Evolutionary conservation across 1,284 basidiomycete genomes (phyloP), one percentile per base, ranked within the genome.

Genomic region (Grifola frondosa): DNA sequence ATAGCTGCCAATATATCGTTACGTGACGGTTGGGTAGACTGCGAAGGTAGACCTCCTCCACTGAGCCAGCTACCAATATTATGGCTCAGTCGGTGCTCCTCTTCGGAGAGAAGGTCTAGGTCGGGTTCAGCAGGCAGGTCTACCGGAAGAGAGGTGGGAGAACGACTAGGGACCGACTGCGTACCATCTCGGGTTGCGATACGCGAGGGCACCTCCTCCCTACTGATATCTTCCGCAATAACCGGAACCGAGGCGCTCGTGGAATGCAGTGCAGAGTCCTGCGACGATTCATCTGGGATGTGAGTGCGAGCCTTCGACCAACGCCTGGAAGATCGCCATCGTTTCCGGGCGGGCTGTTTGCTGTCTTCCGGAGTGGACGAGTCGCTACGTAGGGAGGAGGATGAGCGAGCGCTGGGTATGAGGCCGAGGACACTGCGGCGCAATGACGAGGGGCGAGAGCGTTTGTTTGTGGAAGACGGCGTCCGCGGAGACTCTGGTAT

Each of bases 321-420:
- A 19, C 65, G 57, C 40, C 60, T 58, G 21, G 71, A 73, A n/a
- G 61, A 63, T 29, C 66, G 58, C 71, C 71, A 73, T 39, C 63
- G 62, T 47, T 65, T 70, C 46, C 59, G 69, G 12, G 52, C 26
- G 12, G 57, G 50, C 30, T 43, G 46, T 9, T 42, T 20, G 28
- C 34, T 20, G 19, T 44, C 41, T 13, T 25, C 25, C 16, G 39
- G 22, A n/a, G 56, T 40, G 15, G 52, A 34, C 16, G 43, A 40
- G 12, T 43, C 33, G 22, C 38, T 30, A 16, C 35, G 16, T 19
- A 47, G 42, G 10, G 52, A 50, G 15, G 37, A 28, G 36, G 50
- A 53, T 8, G 50, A 48, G 31, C 33, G 48, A 25, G 40, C 54
- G 37, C 32, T 47, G 22, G 50, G 57, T 17, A 50, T 24, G 26